Conservation (phyloP, 1,139 yeast species). For the Hanseniaspora gamundiae region DNA sequence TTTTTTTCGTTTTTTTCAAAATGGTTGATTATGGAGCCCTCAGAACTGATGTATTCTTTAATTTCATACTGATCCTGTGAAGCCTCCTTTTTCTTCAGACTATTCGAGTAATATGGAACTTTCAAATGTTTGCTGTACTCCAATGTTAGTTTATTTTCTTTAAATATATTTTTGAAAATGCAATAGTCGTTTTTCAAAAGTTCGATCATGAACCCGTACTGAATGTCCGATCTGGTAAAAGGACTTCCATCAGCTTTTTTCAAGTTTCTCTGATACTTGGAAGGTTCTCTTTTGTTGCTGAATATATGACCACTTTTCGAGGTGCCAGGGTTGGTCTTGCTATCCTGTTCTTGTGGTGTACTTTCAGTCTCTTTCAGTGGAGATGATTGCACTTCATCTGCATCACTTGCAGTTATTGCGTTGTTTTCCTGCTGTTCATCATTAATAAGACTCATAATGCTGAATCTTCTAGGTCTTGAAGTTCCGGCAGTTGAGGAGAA, state of each 20-base stretch:
- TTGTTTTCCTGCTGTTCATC: neutral
- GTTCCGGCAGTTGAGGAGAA: too few species aligned
- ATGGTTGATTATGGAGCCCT: neutral
- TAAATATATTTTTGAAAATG: slow-evolving; percentile 57
- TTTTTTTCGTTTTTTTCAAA: neutral
- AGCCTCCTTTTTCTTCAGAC: slow-evolving; percentile 8
- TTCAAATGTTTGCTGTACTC: slow-evolving; percentile 12
- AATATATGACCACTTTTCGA: neutral
- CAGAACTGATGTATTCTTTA: neutral
- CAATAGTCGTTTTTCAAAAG: slow-evolving; percentile 51
- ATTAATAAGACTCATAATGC: neutral
- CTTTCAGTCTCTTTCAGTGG: neutral
- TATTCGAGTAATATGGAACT: neutral
- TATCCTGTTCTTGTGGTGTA: neutral
- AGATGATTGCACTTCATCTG: neutral
- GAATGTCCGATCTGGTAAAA: slow-evolving; percentile 79
- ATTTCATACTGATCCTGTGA: neutral
- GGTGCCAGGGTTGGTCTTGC: too few species aligned
- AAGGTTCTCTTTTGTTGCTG: slow-evolving; percentile 10
- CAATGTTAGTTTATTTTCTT: slow-evolving; percentile 16
- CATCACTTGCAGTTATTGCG: neutral
- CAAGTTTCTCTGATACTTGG: slow-evolving; percentile 40
- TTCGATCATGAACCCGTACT: slow-evolving; percentile 59
- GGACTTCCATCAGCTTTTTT: slow-evolving; percentile 91
- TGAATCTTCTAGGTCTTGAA: neutral